These are phyloP conservation scores for Podospora didyma DNA, from an alignment of 495 filamentous ascomycete genomes.

Conservation along the genomic window DNA sequence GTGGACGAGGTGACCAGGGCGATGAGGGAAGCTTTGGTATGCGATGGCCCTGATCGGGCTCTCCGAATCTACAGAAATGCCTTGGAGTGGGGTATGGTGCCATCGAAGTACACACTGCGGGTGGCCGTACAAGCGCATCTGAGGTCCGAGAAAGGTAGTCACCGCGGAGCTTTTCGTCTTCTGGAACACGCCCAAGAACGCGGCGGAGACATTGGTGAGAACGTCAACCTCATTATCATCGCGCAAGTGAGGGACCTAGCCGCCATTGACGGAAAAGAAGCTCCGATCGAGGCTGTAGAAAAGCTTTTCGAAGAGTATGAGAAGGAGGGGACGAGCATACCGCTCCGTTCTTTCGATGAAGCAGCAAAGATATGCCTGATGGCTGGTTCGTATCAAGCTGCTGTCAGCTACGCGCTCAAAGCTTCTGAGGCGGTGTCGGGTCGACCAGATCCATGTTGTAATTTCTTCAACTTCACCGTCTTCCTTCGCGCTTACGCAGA, in stretches of 20 bases:
- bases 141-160: constrained; percentile 7
- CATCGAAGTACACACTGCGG: constrained; percentile 26
- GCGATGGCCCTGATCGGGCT: constrained; percentile 17
- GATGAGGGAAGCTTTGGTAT: constrained; percentile 32
- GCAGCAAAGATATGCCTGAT: constrained; percentile 32
- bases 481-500: constrained; percentile 35
- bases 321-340: constrained; percentile 23
- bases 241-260: constrained; percentile 17
- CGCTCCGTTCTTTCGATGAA: constrained; percentile 29
- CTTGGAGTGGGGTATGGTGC: constrained; percentile 26
- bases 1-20: constrained; percentile 28
- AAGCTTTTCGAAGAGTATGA: constrained; percentile 20
- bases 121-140: constrained; percentile 40
- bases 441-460: constrained; percentile 25
- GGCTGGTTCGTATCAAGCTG: constrained; percentile 24
- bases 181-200: constrained; percentile 27
- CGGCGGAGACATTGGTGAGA: constrained; percentile 28
- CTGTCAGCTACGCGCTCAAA: constrained; percentile 28
- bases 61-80: constrained; percentile 35
- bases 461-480: constrained; percentile 34
- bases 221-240: constrained; percentile 27
- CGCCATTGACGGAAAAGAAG: constrained; percentile 1
- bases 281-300: constrained; percentile 21
- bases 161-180: constrained; percentile 21
- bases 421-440: constrained; percentile 24